Evolutionary conservation across 1,284 basidiomycete genomes (phyloP).

Genomic region (Ceratobasidium sp.): DNA sequence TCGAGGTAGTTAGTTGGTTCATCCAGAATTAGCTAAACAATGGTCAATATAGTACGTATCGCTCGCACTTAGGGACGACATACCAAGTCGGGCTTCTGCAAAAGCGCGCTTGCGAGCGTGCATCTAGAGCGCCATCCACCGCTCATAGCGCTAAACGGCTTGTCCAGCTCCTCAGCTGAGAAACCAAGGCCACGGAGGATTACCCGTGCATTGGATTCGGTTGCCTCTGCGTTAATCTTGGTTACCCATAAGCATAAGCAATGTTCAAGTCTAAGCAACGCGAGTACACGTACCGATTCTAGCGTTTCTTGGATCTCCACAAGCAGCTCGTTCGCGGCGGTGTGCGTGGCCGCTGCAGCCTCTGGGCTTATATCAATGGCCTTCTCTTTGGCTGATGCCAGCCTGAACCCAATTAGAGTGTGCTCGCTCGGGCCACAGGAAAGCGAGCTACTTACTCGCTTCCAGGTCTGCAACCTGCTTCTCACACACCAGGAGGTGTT

Average conservation of each 20-base stretch:
- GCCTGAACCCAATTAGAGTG: background rate
- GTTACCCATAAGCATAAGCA: background rate
- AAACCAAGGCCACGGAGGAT: slow-evolving; percentile 75
- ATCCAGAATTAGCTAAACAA: slow-evolving; percentile 42
- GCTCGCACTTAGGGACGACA: background rate
- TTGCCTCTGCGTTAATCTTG: slow-evolving; percentile 52
- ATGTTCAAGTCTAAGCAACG: background rate
- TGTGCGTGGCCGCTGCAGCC: slow-evolving; percentile 43
- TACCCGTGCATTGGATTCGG: slow-evolving; percentile 61
- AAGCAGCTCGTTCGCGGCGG: slow-evolving; percentile 48
- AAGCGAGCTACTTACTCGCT: slow-evolving; percentile 43
- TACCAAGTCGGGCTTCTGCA: slow-evolving; percentile 53
- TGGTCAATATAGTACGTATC: background rate
- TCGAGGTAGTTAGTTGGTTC: slow-evolving; percentile 57
- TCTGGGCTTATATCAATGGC: slow-evolving; percentile 37
- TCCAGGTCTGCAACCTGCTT: slow-evolving; percentile 49
- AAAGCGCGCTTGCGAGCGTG: slow-evolving; percentile 53
- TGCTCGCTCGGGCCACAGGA: background rate
- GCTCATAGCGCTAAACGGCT: slow-evolving; percentile 59
- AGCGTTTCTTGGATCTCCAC: slow-evolving; percentile 51
- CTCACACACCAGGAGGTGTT: slow-evolving; percentile 61
- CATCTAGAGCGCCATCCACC: slow-evolving; percentile 76
- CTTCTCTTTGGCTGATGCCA: slow-evolving; percentile 8
- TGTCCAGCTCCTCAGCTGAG: slow-evolving; percentile 56
- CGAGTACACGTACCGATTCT: slow-evolving; percentile 49